Percentiles rank a stretch among this genome's conserved stretches.
Conservation (phyloP, 2,329 filamentous ascomycete genomes). For the Fusarium tjaetaba region DNA sequence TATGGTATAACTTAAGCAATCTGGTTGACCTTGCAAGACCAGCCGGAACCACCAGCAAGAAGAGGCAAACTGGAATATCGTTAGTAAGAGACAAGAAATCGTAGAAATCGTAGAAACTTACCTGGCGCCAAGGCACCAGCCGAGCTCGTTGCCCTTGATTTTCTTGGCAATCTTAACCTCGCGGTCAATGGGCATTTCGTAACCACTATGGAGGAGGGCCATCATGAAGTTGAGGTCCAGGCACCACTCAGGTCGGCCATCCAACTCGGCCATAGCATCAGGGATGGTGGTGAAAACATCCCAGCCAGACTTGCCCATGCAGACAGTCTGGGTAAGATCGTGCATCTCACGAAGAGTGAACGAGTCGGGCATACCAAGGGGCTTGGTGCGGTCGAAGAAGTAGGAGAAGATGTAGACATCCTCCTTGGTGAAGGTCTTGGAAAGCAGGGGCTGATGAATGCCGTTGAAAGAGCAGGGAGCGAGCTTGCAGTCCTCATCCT, state of each 20-base stretch:
- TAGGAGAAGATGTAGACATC: slow-evolving; percentile 98
- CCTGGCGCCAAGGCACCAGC: slow-evolving; percentile 98
- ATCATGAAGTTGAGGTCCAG: slow-evolving; percentile 97
- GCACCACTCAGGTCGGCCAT: slow-evolving; percentile 87
- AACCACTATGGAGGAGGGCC: slow-evolving; percentile 90
- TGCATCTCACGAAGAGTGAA: slow-evolving; percentile 93
- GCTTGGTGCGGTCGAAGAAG: slow-evolving; percentile 95
- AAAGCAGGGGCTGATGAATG: slow-evolving; percentile 90
- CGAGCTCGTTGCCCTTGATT: slow-evolving; percentile 95
- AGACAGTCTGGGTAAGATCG: slow-evolving; percentile 85
- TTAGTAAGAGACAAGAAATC: slow-evolving; percentile 23
- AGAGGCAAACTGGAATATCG: slow-evolving; percentile 75
- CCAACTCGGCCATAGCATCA: slow-evolving; percentile 81
- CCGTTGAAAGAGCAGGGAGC: slow-evolving; percentile 99
- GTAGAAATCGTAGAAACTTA: slow-evolving; percentile 55
- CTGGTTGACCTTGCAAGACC: slow-evolving; percentile 87
- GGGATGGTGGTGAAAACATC: slow-evolving; percentile 80
- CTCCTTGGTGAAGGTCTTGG: slow-evolving; percentile 90
- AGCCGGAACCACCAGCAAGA: slow-evolving; percentile 82
- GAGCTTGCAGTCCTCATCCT: slow-evolving; percentile 82
- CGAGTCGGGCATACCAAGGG: slow-evolving; percentile 97
- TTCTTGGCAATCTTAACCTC: slow-evolving; percentile 99
- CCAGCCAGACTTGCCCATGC: slow-evolving; percentile 81
- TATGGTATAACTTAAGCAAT: slow-evolving; percentile 61
- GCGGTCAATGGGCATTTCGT: slow-evolving; percentile 96